A percentile compares a stretch with the other conserved stretches of the same genome.
Conservation (phyloP, 139 green algal genomes). For the Chlorella sp. region DNA sequence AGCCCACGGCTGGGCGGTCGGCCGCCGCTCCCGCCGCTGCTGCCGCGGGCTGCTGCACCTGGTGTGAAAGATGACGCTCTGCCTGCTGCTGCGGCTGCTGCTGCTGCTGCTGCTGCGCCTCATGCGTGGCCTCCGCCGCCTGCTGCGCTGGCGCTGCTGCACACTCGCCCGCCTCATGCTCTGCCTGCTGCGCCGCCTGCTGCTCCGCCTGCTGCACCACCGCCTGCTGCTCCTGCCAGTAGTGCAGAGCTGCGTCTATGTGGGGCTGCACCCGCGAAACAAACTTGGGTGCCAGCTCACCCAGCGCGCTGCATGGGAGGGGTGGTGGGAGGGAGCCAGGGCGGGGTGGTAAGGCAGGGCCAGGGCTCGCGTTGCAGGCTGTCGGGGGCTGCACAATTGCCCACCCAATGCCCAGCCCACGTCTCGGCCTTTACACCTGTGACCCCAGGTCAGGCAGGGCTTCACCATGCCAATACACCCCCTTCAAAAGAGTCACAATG, state of each 20-base stretch:
- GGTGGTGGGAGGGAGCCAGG: background rate
- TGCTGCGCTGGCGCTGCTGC: background rate
- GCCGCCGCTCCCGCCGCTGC: background rate
- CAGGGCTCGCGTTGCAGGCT: background rate
- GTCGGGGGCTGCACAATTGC: background rate
- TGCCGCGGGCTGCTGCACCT: background rate
- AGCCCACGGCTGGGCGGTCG: background rate
- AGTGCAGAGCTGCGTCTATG: conserved; percentile 18
- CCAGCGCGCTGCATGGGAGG: conserved; percentile 15
- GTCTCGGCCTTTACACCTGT: no score
- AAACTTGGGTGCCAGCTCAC: conserved; percentile 49
- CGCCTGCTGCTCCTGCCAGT: conserved; percentile 33
- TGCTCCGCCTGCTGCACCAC: background rate
- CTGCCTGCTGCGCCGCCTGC: background rate
- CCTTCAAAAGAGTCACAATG: no score
- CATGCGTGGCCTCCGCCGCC: background rate
- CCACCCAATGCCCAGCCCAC: background rate
- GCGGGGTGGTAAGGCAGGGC: background rate
- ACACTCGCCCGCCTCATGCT: background rate
- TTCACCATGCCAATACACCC: no score
- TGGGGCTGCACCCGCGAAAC: conserved; percentile 27
- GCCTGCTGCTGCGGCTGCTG: background rate
- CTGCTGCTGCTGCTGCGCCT: background rate
- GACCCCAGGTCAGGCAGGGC: no score
- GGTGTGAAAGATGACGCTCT: background rate